Evolutionary conservation across 495 filamentous ascomycete genomes (phyloP).

Genomic region (Aspergillus kassunensis): DNA sequence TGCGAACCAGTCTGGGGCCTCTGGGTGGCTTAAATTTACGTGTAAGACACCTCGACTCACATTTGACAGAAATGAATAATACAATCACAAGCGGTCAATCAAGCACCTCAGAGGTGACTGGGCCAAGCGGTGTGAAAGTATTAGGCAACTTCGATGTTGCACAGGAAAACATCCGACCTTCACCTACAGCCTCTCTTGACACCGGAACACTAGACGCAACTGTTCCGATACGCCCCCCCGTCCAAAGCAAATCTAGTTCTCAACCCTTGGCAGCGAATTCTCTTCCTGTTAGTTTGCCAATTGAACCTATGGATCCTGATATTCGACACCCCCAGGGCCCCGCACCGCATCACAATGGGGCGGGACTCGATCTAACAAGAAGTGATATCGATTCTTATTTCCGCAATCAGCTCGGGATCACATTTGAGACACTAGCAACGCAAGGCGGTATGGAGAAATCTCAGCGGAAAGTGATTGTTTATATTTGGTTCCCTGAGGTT

Average conservation of each 20-base stretch:
- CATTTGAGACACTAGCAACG: slow-evolving; percentile 19
- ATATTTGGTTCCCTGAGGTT: slow-evolving; percentile 33
- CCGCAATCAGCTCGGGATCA: slow-evolving; percentile 14
- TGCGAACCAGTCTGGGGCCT: slow-evolving; percentile 13
- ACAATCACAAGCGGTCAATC: not conserved
- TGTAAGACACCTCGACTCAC: not conserved
- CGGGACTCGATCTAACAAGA: not conserved
- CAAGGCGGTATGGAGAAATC: slow-evolving; percentile 6
- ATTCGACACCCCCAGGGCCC: not conserved
- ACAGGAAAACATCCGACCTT: not conserved
- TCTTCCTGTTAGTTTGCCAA: not conserved
- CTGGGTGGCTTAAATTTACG: not conserved
- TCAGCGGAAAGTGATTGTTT: slow-evolving; percentile 29
- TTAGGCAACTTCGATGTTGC: not conserved
- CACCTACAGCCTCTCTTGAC: not conserved
- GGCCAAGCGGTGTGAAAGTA: not conserved
- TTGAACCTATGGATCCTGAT: slow-evolving; percentile 12
- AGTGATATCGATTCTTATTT: slow-evolving; percentile 14
- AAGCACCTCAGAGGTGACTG: not conserved
- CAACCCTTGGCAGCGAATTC: not conserved
- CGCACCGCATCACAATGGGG: not conserved
- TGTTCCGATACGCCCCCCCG: too few species aligned
- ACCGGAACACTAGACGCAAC: not conserved
- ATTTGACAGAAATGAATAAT: not conserved
- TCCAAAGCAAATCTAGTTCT: not conserved